Percentiles rank a stretch among this genome's conserved stretches.
Evolutionary conservation across 2,329 filamentous ascomycete genomes (phyloP).

Genomic region (Xylaria sp.): DNA sequence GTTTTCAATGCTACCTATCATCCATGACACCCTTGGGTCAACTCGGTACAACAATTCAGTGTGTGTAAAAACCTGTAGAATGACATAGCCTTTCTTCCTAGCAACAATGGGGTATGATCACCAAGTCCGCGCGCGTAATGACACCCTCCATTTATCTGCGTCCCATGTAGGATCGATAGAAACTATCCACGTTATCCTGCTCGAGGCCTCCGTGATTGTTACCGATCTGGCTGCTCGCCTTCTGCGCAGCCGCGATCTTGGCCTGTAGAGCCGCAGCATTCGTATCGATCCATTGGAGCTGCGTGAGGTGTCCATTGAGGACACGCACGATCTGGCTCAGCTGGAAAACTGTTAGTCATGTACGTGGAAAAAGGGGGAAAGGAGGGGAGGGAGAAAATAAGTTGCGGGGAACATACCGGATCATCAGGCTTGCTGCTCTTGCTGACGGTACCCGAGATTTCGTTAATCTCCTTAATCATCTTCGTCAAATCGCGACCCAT

Average conservation of each 20-base stretch:
- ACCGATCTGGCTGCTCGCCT: slow-evolving; percentile 61
- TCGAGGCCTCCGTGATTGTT: slow-evolving; percentile 55
- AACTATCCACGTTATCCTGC: slow-evolving; percentile 74
- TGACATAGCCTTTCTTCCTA: slow-evolving; percentile 4
- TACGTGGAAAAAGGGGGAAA: background rate
- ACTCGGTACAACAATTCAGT: background rate
- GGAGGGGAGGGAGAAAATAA: background rate
- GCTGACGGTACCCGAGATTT: slow-evolving; percentile 80
- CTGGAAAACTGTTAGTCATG: slow-evolving; percentile 40
- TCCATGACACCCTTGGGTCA: background rate
- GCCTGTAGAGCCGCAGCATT: slow-evolving; percentile 74
- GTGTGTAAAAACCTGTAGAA: background rate
- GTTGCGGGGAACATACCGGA: slow-evolving; percentile 50
- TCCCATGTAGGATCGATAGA: slow-evolving; percentile 84
- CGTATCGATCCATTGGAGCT: slow-evolving; percentile 88
- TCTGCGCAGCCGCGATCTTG: slow-evolving; percentile 78
- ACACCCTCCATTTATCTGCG: slow-evolving; percentile 35
- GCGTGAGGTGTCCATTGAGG: slow-evolving; percentile 84
- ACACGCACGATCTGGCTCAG: slow-evolving; percentile 93
- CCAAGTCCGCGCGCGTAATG: background rate
- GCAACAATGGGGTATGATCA: background rate
- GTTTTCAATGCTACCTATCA: slow-evolving; percentile 9
- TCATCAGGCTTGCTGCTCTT: slow-evolving; percentile 86
- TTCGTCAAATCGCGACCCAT: slow-evolving; percentile 88
- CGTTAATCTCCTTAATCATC: slow-evolving; percentile 98